Evolutionary conservation across 768 basidiomycete species (phyloP), one percentile per base, ranked within the genome.

Genomic region (Leucocoprinus birnbaumii): DNA sequence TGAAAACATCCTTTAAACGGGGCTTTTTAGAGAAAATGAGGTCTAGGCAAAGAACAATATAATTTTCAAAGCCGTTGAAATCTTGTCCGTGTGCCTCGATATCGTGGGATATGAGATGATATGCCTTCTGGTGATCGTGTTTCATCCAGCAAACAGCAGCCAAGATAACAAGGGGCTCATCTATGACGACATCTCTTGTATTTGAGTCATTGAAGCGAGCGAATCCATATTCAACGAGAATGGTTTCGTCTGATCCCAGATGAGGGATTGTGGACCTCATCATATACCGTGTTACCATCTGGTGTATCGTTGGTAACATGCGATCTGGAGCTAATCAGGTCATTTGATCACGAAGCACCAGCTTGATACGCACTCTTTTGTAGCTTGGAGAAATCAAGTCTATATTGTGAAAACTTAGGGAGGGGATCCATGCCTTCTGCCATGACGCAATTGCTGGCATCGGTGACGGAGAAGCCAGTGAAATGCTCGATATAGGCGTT

Each of bases 1-100:
- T 51, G 54, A 78, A 77, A 0, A 77, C 63, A 7, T 76, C 71
- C 37, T 66, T 67, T 14, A 73, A 26, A 2, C 61, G 64, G 27
- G 63, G 65, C 19, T 56, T 61, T 46, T 61, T 51, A 6, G 70
- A 67, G 48, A 76, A 76, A 14, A 72, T 59, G 48, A 73, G 61
- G 58, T 71, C 70, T 19, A 77, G 59, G 50, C 73, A 76, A 56
- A 73, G 73, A 2, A 72, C 73, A 16, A 78, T 55, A 55, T 73
- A 77, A 56, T 75, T 74, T 57, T 79, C 76, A 56, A 76, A 74
- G 1, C 77, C 77, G 48, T 79, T 79, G 5, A 69, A 73, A 6
- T 51, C 47, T 5, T 62, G 61, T 2, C 25, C 68, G 42, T 73
- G 66, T 0, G 55, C 14, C 11, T 63, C 62, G 48, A 76, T 74